Conservation (phyloP, 2,329 filamentous ascomycete species). For the Penicillium sp. region DNA sequence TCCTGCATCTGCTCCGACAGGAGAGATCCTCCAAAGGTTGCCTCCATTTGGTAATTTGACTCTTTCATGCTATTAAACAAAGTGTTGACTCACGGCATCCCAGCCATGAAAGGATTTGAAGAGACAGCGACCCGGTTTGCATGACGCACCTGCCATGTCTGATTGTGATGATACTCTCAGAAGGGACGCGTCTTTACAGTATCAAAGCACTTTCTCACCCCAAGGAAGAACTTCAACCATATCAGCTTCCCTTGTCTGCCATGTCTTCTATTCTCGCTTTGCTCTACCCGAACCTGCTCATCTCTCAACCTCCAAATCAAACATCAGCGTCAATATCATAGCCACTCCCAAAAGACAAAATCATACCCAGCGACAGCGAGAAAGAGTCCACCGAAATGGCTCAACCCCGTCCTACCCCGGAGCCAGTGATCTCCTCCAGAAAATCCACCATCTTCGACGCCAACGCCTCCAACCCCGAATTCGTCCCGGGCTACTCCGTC, state of each 20-base stretch:
- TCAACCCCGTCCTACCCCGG: not conserved
- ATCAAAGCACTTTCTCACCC: not conserved
- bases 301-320: not conserved
- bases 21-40: not conserved
- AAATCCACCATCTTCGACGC: not conserved
- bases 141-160: not conserved
- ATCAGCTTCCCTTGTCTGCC: not conserved
- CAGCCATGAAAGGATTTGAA: not conserved
- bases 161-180: not conserved
- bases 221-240: not conserved
- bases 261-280: not conserved
- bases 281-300: not conserved
- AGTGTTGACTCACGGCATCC: not conserved
- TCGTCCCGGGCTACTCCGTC: slow-evolving; percentile 21
- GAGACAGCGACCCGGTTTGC: not conserved
- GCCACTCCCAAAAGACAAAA: too few species aligned
- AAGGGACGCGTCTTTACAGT: not conserved
- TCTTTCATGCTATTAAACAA: not conserved
- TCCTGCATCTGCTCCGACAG: not conserved
- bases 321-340: too few species aligned
- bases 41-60: too few species aligned
- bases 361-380: not conserved
- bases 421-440: not conserved
- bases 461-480: not conserved
- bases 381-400: not conserved